A percentile compares a stretch with the other conserved stretches of the same genome.
Evolutionary conservation across 2,329 filamentous ascomycete species (phyloP).

Genomic region (Cercospora citrullina): DNA sequence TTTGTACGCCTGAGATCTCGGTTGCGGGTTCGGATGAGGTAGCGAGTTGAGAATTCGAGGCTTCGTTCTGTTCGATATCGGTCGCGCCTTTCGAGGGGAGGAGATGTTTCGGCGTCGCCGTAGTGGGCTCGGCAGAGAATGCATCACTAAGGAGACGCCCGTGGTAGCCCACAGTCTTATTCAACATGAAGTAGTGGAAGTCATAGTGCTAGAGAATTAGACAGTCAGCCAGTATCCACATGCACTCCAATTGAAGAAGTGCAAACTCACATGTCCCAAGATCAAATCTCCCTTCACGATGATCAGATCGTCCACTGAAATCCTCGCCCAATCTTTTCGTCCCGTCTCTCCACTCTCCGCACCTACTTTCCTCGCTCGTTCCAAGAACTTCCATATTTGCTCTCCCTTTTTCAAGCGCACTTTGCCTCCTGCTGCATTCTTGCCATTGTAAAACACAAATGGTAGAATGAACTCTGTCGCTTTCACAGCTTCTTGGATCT

Average conservation of each 20-base stretch:
- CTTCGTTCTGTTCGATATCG: not conserved
- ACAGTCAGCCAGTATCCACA: not conserved
- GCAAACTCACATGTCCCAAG: constrained; percentile 76
- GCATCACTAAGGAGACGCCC: constrained; percentile 68
- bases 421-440: constrained; percentile 79
- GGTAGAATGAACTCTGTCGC: constrained; percentile 85
- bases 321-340: constrained; percentile 82
- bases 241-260: not conserved
- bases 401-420: constrained; percentile 93
- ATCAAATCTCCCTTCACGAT: constrained; percentile 88
- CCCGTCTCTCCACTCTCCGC: constrained; percentile 69
- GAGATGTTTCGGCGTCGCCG: constrained; percentile 42
- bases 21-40: constrained; percentile 9
- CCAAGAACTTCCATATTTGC: constrained; percentile 87
- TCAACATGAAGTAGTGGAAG: constrained; percentile 95
- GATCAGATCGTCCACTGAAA: constrained; percentile 94
- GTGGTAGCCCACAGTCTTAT: constrained; percentile 73
- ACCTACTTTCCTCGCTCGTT: constrained; percentile 86
- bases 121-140: constrained; percentile 59
- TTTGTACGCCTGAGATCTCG: constrained; percentile 22
- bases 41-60: not conserved
- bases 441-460: constrained; percentile 96
- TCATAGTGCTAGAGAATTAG: constrained; percentile 74
- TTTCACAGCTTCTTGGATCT: constrained; percentile 82
- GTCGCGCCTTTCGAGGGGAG: constrained; percentile 26